Percentiles rank a stretch among this genome's conserved stretches.
Conservation (phyloP, 106 monocot genomes). For the Narthecium ossifragum region DNA sequence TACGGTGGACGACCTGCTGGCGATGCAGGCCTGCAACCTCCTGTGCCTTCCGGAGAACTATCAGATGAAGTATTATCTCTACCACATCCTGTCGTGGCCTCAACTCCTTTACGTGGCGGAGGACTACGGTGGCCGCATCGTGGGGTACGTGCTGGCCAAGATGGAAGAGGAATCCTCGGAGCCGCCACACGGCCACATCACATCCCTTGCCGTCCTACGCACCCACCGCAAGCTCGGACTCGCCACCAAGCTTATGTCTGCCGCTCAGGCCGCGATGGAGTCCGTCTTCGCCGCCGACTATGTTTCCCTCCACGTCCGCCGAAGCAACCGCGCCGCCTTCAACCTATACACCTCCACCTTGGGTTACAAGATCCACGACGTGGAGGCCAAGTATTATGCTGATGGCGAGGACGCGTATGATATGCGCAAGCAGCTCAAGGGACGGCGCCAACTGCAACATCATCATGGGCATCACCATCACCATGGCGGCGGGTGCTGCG, state of each 20-base stretch:
- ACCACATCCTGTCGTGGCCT: conserved; percentile 80
- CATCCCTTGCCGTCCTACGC: conserved; percentile 66
- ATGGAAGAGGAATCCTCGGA: conserved; percentile 53
- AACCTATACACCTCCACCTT: conserved; percentile 59
- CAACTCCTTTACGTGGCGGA: conserved; percentile 76
- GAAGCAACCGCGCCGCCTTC: conserved; percentile 63
- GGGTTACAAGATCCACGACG: conserved; percentile 60
- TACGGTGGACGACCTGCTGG: conserved; percentile 61
- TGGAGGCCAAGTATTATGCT: conserved; percentile 77
- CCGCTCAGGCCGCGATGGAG: conserved; percentile 70
- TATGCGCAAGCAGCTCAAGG: conserved; percentile 58
- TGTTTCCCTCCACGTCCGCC: conserved; percentile 71
- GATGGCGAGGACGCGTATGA: conserved; percentile 78
- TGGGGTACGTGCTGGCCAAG: conserved; percentile 68
- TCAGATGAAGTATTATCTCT: conserved; percentile 82
- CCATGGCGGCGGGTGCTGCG: conserved; percentile 23
- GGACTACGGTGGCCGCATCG: conserved; percentile 64
- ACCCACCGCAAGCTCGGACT: conserved; percentile 75
- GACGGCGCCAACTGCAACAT: conserved; percentile 2
- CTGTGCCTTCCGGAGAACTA: conserved; percentile 78
- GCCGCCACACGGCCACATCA: conserved; percentile 60
- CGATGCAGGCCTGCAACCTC: conserved; percentile 79
- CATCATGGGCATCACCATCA: conserved; percentile 24
- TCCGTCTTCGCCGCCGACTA: conserved; percentile 59
- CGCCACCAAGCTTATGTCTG: conserved; percentile 74